Base-by-base conservation (phyloP, 176 grass and related monocot genomes). In the Dendrocalamus sinicus region DNA sequence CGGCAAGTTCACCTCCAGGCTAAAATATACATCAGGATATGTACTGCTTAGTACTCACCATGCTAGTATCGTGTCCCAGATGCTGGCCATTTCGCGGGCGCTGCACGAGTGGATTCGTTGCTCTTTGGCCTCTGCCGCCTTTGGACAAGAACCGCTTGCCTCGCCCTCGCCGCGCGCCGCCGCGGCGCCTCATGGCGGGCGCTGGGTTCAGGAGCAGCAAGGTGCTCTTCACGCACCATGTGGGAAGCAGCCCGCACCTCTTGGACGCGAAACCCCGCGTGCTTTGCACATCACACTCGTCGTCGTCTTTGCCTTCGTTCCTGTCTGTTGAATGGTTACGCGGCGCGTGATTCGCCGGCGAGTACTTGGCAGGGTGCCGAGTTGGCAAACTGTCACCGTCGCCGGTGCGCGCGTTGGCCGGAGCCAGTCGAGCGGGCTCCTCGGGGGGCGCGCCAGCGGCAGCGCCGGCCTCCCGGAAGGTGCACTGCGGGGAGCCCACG, bases 221-320 rank as follows among this genome's bases (percentile, higher is more conserved):
- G 32, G 90, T 81, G 65, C 65, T 74, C 83, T 67, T 91, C 19
- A 95, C 22, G 70, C 93, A 99, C 35, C 80, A 80, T 11, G 75
- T 87, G 0, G 92, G 89, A 52, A 99, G 86, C 65, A 92, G 45
- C 8, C 96, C 93, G 83, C 93, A 98, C 16, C 86, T 81, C 67
- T 28, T 88, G 14, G 91, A 84, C 70, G 72, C 53, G 55, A 89
- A 94, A 47, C 83, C 81, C 7, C 76, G 71, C 16, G 89, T 72
- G 72, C 87, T 91, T 47, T 86, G 85, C 41, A 28, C 85, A 2
- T 94, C 89, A 12, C 81, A 85, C 3, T 92, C 91, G 4, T 75
- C 82, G 0, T 87, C 88, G 4, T 62, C 81, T 7, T 79, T 20
- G 43, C 7, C 84, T 24, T 22, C 41, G 40, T 45, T 62, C 59